These are phyloP conservation scores for Citrullus amarus DNA, from an alignment of 306 rosid genomes.

Conservation along the genomic window DNA sequence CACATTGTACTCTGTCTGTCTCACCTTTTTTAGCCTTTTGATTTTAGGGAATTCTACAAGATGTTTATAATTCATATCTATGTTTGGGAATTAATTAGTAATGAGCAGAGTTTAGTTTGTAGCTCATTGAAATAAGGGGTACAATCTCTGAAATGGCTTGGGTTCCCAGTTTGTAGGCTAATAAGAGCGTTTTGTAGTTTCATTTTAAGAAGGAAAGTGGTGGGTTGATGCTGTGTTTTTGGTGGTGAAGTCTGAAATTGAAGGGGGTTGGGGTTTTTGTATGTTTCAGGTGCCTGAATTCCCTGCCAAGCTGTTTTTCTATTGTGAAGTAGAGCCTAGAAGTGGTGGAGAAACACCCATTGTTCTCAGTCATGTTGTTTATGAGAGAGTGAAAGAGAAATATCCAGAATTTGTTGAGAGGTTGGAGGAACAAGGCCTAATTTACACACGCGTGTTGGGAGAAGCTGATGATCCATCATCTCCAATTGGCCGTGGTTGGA, in stretches of 20 bases:
- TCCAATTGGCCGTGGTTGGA: slow-evolving; percentile 92
- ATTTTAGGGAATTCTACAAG: not conserved
- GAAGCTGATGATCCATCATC: slow-evolving; percentile 72
- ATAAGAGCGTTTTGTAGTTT: not conserved
- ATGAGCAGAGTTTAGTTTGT: not conserved
- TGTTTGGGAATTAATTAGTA: not conserved
- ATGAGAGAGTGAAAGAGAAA: slow-evolving; percentile 53
- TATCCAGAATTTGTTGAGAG: slow-evolving; percentile 59
- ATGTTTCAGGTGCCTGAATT: slow-evolving; percentile 53
- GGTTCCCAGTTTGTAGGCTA: not conserved
- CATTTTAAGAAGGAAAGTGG: not conserved
- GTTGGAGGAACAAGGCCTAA: slow-evolving; percentile 56
- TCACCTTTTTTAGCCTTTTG: not conserved
- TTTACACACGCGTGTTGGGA: slow-evolving; percentile 61
- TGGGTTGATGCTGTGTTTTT: not conserved
- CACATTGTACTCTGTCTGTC: not conserved
- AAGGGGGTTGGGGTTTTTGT: not conserved
- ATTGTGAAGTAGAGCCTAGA: slow-evolving; percentile 69
- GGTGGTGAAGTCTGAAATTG: not conserved
- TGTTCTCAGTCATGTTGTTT: slow-evolving; percentile 70
- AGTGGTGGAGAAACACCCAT: slow-evolving; percentile 86
- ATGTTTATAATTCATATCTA: not conserved
- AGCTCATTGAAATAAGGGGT: not conserved
- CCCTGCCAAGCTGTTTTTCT: slow-evolving; percentile 72
- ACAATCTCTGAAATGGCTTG: not conserved